Conservation (phyloP, 192 early-diverging fungal species). For the Fimicolochytrium jonesii region DNA sequence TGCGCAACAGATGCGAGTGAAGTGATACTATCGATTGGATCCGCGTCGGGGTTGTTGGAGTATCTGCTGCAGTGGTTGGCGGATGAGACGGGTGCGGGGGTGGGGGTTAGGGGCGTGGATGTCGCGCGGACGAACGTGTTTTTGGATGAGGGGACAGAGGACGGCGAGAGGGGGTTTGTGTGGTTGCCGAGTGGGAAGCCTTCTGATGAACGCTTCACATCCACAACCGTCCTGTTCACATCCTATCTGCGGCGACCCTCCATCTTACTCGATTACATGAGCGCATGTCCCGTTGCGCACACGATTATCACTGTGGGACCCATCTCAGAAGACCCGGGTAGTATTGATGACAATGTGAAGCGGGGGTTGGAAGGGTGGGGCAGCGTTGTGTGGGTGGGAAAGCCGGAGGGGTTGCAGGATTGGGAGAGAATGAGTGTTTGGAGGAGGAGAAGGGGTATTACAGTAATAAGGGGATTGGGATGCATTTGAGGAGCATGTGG, state of each 20-base stretch:
- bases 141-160: no score
- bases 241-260: constrained; percentile 11
- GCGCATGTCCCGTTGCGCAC: not conserved
- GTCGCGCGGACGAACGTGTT: constrained; percentile 1
- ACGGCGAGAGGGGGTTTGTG: not conserved
- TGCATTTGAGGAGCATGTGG: no score
- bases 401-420: not conserved
- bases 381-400: no score
- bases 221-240: not conserved
- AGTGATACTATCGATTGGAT: no score
- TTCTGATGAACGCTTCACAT: no score
- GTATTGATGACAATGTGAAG: not conserved
- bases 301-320: constrained; percentile 2
- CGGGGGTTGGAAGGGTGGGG: no score
- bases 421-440: not conserved
- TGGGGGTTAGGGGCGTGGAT: not conserved
- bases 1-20: no score
- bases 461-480: not conserved
- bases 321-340: constrained; percentile 8
- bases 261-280: not conserved
- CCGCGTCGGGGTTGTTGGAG: constrained; percentile 8
- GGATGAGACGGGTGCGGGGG: not conserved
- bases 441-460: not conserved
- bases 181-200: not conserved
- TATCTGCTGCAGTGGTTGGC: constrained; percentile 3